These are phyloP conservation scores for Aureobasidium sp. DNA, from an alignment of 2,329 filamentous ascomycete species.

Conservation along the genomic window DNA sequence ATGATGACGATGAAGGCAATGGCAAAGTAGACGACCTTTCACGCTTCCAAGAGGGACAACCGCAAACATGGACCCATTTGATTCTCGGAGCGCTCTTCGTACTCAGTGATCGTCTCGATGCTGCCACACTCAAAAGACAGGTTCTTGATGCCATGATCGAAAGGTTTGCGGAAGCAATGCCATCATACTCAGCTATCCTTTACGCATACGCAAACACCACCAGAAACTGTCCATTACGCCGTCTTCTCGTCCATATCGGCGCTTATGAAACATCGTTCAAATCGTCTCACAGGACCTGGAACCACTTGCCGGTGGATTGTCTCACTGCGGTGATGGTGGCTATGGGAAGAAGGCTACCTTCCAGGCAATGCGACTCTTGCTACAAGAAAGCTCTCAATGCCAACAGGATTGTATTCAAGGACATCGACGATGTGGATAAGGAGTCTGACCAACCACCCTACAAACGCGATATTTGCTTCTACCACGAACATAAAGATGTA, in stretches of 20 bases:
- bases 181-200: background rate
- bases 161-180: fast-evolving
- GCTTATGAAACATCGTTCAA: background rate
- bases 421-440: background rate
- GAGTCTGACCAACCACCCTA: background rate
- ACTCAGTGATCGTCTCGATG: background rate
- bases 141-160: background rate
- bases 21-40: background rate
- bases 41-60: background rate
- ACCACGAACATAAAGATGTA: background rate
- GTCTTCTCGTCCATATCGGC: background rate
- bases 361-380: background rate
- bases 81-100: background rate
- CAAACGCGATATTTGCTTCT: background rate
- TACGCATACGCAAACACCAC: background rate
- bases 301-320: background rate
- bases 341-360: background rate
- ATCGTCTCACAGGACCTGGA: background rate
- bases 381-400: background rate
- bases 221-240: background rate
- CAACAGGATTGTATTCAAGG: background rate
- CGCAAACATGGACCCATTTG: background rate
- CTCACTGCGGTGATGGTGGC: background rate
- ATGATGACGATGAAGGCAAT: background rate
- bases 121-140: background rate